phyloP scores from a whole-genome alignment of 1,284 basidiomycete genomes.

The Macrocybe sp. region DNA sequence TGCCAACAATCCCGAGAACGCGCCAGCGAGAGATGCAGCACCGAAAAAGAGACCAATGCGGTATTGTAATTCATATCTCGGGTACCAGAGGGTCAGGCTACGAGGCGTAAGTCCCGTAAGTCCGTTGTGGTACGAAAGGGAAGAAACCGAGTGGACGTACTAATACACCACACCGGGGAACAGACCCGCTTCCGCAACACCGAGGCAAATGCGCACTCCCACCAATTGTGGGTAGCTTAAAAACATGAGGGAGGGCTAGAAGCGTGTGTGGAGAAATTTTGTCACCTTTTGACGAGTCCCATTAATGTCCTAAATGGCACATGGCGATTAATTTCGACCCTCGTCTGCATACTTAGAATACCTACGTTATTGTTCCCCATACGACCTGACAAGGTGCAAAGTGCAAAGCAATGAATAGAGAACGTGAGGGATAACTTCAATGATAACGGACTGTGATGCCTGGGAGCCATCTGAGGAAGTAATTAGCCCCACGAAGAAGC shows the following conservation, averaged over 20 bases:
- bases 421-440: not conserved
- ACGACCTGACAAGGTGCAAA: constrained; percentile 7
- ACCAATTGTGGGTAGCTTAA: constrained; percentile 57
- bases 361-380: constrained; percentile 16
- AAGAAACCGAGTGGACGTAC: constrained; percentile 16
- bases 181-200: constrained; percentile 64
- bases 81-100: constrained; percentile 48
- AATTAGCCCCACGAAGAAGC: not conserved
- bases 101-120: not conserved
- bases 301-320: constrained; percentile 45
- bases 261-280: not conserved
- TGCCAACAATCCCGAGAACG: constrained; percentile 43
- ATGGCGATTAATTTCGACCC: not conserved
- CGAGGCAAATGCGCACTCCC: constrained; percentile 53
- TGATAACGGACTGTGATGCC: constrained; percentile 15
- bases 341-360: not conserved
- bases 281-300: constrained; percentile 62
- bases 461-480: constrained; percentile 14
- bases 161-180: constrained; percentile 70
- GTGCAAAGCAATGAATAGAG: not conserved
- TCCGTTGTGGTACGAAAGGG: not conserved
- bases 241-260: constrained; percentile 1
- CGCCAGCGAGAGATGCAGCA: constrained; percentile 40
- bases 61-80: constrained; percentile 42
- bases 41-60: constrained; percentile 51